Percentiles rank a stretch among this genome's conserved stretches.
These are phyloP conservation scores for Chenopodium quinoa DNA, from an alignment of 148 eudicot species.

Conservation along the genomic window DNA sequence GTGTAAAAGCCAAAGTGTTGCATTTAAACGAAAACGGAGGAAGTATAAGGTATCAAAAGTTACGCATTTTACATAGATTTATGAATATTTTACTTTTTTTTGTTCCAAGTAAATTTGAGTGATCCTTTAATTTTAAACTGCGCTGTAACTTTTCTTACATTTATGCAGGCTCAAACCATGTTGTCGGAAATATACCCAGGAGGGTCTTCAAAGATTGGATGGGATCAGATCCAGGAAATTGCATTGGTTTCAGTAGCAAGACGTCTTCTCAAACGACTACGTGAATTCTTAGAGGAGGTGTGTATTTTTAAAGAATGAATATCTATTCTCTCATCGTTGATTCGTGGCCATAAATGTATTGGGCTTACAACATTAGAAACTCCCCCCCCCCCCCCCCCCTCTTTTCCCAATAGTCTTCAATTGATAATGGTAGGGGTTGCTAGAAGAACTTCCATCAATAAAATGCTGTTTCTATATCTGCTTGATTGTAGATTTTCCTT, in stretches of 20 bases:
- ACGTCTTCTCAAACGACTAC: slow-evolving; percentile 75
- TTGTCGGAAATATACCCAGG: slow-evolving; percentile 97
- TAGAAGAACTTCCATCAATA: background rate
- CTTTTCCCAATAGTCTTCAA: background rate
- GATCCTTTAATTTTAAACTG: background rate
- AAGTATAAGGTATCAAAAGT: too few relatives aligned
- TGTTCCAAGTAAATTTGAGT: too few relatives aligned
- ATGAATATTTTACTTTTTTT: too few relatives aligned
- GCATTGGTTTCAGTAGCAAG: slow-evolving; percentile 84
- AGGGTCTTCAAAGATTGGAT: slow-evolving; percentile 80
- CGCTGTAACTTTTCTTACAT: background rate
- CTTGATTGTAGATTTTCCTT: background rate
- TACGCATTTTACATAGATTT: too few relatives aligned
- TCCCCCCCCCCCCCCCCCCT: background rate
- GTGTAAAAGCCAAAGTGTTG: too few relatives aligned
- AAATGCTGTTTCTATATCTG: background rate
- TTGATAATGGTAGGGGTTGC: background rate
- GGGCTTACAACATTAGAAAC: background rate
- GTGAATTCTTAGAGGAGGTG: slow-evolving; percentile 77
- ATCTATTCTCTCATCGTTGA: background rate
- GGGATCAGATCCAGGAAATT: slow-evolving; percentile 94
- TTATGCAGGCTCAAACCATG: slow-evolving; percentile 84
- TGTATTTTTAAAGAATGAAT: background rate
- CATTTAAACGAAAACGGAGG: too few relatives aligned
- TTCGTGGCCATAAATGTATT: too few relatives aligned